Evolutionary conservation across 345 rosid genomes (phyloP).

Genomic region (Pistacia atlantica): DNA sequence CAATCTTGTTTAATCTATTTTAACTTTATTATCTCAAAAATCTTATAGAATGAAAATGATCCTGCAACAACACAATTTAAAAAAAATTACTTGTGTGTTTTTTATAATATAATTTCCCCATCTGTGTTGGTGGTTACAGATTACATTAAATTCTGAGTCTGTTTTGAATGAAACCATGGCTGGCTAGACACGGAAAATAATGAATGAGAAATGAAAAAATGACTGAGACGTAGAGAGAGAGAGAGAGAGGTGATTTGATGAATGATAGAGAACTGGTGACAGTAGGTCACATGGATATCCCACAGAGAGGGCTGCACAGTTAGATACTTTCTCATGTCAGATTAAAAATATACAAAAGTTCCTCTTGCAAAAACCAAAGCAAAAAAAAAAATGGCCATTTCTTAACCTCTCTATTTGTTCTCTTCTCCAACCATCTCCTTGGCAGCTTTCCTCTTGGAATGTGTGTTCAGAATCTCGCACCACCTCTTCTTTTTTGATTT

Average conservation of each 20-base stretch:
- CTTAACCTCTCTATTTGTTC: slow-evolving; percentile 32
- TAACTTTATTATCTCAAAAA: too few relatives aligned
- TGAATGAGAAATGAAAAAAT: neutral
- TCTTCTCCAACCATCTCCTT: slow-evolving; percentile 48
- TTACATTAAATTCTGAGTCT: neutral
- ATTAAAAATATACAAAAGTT: slow-evolving; percentile 21
- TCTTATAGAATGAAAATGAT: too few relatives aligned
- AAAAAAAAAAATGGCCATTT: slow-evolving; percentile 34
- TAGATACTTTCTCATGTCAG: slow-evolving; percentile 41
- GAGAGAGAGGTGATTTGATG: slow-evolving; percentile 18
- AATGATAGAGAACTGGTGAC: slow-evolving; percentile 39
- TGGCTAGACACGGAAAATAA: neutral
- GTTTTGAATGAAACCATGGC: neutral
- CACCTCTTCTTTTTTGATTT: neutral
- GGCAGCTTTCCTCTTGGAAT: slow-evolving; percentile 61
- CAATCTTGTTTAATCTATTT: too few relatives aligned
- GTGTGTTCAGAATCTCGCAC: slow-evolving; percentile 47
- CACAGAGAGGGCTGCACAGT: slow-evolving; percentile 38
- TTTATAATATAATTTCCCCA: neutral
- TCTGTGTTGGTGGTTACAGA: neutral
- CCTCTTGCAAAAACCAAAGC: slow-evolving; percentile 24
- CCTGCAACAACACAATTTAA: too few relatives aligned
- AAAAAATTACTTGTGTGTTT: neutral
- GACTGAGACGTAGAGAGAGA: slow-evolving; percentile 2
- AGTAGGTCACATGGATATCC: slow-evolving; percentile 68